phyloP scores from a whole-genome alignment of 2,329 filamentous ascomycete genomes.

The Mycocentrospora acerina region DNA sequence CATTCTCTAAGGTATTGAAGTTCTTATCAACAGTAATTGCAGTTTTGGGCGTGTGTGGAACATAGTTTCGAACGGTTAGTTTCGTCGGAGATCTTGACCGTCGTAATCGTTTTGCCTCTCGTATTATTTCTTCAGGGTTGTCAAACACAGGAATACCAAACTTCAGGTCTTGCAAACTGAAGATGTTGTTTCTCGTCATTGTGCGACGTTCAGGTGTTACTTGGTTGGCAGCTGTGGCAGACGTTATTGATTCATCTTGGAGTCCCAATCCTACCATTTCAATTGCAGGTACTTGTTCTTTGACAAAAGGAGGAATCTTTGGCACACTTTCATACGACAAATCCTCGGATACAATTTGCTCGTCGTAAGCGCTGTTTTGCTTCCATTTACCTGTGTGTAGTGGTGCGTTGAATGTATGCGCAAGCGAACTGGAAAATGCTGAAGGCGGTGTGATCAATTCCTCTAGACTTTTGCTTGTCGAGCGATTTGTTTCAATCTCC shows the following conservation, averaged over 20 bases:
- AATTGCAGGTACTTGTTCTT: too few species aligned
- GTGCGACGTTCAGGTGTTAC: conserved; percentile 3
- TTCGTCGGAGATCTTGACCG: conserved; percentile 11
- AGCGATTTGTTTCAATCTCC: too few species aligned
- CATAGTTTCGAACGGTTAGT: neutral
- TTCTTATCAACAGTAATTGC: neutral
- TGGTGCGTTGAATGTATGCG: too few species aligned
- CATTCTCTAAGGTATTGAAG: neutral
- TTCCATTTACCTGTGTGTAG: too few species aligned
- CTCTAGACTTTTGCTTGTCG: too few species aligned
- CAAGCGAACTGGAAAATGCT: too few species aligned
- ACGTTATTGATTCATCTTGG: too few species aligned
- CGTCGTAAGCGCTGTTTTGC: too few species aligned
- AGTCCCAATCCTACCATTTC: too few species aligned
- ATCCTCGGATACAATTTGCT: too few species aligned
- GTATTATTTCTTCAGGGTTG: conserved; percentile 22
- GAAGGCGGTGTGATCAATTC: neutral
- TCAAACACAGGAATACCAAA: conserved; percentile 18
- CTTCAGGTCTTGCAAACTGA: conserved; percentile 22
- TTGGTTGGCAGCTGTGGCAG: neutral
- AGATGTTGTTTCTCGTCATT: conserved; percentile 3
- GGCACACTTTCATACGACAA: too few species aligned
- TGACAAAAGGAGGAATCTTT: too few species aligned
- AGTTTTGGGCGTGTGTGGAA: neutral
- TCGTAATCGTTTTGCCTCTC: conserved; percentile 12